Evolutionary conservation across 768 basidiomycete genomes (phyloP).

Genomic region (Hypholoma sublateritium): DNA sequence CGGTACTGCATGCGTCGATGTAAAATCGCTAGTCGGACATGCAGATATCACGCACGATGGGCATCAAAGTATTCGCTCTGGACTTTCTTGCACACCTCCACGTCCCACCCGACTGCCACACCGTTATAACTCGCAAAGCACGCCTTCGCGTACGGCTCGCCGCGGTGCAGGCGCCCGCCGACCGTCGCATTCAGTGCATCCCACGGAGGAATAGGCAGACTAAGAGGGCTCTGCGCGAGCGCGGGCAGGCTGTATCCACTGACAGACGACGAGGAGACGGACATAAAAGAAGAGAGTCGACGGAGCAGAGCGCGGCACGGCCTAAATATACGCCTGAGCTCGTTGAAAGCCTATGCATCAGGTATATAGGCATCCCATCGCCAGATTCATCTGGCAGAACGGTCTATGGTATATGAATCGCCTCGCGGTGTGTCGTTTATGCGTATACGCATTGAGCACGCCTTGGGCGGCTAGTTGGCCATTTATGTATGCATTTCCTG

Average conservation of each 20-base stretch:
- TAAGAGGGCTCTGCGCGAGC: neutral
- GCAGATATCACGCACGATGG: slow-evolving; percentile 11
- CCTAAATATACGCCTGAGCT: too few relatives aligned
- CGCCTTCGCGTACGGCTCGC: slow-evolving; percentile 20
- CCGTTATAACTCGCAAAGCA: slow-evolving; percentile 21
- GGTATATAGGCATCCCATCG: too few relatives aligned
- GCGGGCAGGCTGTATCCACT: neutral
- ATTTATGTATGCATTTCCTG: too few relatives aligned
- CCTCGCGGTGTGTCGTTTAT: too few relatives aligned
- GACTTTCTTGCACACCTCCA: slow-evolving; percentile 12
- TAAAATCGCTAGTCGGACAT: too few relatives aligned
- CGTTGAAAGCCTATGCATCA: too few relatives aligned
- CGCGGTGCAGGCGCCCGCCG: slow-evolving; percentile 16
- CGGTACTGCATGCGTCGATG: slow-evolving; percentile 6
- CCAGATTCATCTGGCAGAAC: too few relatives aligned
- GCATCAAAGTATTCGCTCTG: slow-evolving; percentile 20
- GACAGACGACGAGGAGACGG: neutral
- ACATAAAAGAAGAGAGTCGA: too few relatives aligned
- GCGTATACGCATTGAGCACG: too few relatives aligned
- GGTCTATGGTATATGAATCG: too few relatives aligned
- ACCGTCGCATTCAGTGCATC: slow-evolving; percentile 18
- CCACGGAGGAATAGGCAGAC: neutral
- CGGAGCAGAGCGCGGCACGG: too few relatives aligned
- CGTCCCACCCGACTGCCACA: slow-evolving; percentile 6
- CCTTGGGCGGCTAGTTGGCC: too few relatives aligned